Evolutionary conservation across 352 stramenopile species (phyloP).

Genomic region (Globisporangium polare): DNA sequence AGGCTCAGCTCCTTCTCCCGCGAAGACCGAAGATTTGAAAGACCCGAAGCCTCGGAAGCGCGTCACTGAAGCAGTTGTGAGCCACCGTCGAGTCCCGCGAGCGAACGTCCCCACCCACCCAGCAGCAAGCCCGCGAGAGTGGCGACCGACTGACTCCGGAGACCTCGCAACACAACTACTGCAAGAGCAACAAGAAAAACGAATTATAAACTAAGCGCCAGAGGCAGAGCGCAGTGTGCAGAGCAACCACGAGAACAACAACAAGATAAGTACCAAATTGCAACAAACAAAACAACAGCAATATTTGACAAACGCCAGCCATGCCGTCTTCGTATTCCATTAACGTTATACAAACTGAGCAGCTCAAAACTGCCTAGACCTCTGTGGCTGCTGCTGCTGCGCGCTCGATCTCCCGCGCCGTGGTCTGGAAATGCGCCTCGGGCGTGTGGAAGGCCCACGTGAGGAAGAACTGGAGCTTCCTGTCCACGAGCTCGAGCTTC

Average conservation of each 20-base stretch:
- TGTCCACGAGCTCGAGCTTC: constrained; percentile 29
- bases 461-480: constrained; percentile 62
- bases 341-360: too few species aligned
- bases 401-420: constrained; percentile 8
- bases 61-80: background rate
- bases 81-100: too few species aligned
- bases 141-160: background rate
- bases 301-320: too few species aligned
- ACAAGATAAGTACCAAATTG: background rate
- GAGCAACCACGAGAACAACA: background rate
- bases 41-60: background rate
- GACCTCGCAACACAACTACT: background rate
- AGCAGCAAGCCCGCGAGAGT: background rate
- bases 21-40: background rate
- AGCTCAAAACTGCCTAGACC: too few species aligned
- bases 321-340: too few species aligned
- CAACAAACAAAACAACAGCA: too few species aligned
- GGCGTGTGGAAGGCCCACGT: constrained; percentile 35
- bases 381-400: background rate
- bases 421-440: constrained; percentile 9
- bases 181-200: background rate
- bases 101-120: too few species aligned
- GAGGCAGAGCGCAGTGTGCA: background rate
- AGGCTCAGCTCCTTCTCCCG: background rate
- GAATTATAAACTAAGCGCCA: background rate